These are phyloP conservation scores for Fraxinus sp. DNA, from an alignment of 305 asterid genomes.

Conservation along the genomic window DNA sequence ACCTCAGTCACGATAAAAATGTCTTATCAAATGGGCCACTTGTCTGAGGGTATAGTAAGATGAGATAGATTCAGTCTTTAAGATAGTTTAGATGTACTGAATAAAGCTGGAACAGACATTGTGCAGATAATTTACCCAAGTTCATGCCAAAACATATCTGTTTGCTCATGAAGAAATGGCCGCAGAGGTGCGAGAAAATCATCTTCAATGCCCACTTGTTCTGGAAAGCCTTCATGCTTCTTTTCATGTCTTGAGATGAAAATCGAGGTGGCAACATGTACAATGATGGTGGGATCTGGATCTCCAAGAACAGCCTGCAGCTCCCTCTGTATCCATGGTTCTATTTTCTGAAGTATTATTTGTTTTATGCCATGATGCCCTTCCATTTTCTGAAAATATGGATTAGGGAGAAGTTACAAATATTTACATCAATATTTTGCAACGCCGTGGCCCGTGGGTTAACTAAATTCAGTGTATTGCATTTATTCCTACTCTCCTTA, in stretches of 20 bases:
- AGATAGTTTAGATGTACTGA: background rate
- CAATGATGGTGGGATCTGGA: slow-evolving; percentile 60
- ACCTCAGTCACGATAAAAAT: background rate
- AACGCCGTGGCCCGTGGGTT: background rate
- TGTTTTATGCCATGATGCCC: slow-evolving; percentile 28
- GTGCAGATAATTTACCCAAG: slow-evolving; percentile 38
- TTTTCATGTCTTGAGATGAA: slow-evolving; percentile 31
- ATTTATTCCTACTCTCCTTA: background rate
- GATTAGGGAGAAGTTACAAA: background rate
- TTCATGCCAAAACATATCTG: slow-evolving; percentile 59
- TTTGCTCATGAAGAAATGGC: slow-evolving; percentile 46
- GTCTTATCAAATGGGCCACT: background rate
- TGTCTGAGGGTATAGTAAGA: background rate
- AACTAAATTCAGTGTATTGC: background rate
- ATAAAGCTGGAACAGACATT: background rate
- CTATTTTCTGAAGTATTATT: slow-evolving; percentile 39
- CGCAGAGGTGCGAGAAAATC: slow-evolving; percentile 51
- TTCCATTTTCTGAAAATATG: slow-evolving; percentile 29
- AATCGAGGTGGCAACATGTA: slow-evolving; percentile 55
- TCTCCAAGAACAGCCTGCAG: slow-evolving; percentile 57
- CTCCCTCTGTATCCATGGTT: slow-evolving; percentile 59
- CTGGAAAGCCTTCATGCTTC: slow-evolving; percentile 19
- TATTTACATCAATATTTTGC: background rate
- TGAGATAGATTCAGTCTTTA: background rate
- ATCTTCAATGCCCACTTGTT: slow-evolving; percentile 20